Evolutionary conservation across 2,329 filamentous ascomycete genomes (phyloP), one percentile per base, ranked within the genome.

Genomic region (Diaporthe vexans): DNA sequence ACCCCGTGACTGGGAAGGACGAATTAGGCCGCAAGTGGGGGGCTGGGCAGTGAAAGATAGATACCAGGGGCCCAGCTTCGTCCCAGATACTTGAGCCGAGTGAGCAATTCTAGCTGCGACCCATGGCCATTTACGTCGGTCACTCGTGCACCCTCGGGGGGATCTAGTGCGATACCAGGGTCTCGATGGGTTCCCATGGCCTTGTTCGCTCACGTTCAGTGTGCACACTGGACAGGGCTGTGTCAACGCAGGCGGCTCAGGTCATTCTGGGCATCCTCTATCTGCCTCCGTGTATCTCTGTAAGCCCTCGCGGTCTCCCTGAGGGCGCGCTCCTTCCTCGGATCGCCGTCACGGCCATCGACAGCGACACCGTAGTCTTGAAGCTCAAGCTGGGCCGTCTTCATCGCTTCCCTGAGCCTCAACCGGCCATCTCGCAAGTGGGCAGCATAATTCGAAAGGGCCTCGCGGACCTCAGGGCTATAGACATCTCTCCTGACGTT

Each of bases 301-400:
- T 88, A 88, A 10, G 86, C 84, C 71, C 84, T 82, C 4, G 87
- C 88, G 84, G 90, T 87, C 79, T 91, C 88, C 72, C 86, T 84
- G 85, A 90, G 86, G 33, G 81, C 83, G 74, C 83, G 84, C 78
- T 88, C 88, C 81, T 88, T 89, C 10, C 79, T 80, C 13, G 80
- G 71, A n/a, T 61, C 75, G 5, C 68, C 77, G 13, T 69, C 69
- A 6, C 69, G 74, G 4, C 63, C 70, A 1, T 56, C 79, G 0
- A 84, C 78, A 3, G 79, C 82, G 1, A 89, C 86, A 0, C 89
- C 89, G 73, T 90, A 91, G 40, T 85, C 86, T 11, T 77, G 82
- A 56, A 91, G 79, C 78, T 89, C 84, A 15, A 80, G 83, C 78
- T 81, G 79, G 43, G 86, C 76, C 21, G 84, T 81, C 17, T 83